These are phyloP conservation scores for Desmodesmus armatus DNA, from an alignment of 139 green algal genomes.

Conservation along the genomic window DNA sequence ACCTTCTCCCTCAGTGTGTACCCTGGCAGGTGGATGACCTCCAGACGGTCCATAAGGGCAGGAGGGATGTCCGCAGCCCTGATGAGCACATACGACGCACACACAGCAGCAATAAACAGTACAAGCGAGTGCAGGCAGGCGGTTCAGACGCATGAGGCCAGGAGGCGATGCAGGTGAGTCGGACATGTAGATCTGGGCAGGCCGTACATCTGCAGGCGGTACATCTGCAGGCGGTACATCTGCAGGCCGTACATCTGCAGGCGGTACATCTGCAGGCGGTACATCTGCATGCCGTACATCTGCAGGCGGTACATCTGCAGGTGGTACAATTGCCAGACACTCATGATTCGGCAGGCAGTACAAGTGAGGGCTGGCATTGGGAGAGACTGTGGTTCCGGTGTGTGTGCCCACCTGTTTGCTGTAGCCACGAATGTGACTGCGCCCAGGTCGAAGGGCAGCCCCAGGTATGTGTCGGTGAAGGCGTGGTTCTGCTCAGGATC, in stretches of 20 bases:
- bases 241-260: too few species aligned
- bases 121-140: too few species aligned
- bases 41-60: slow-evolving; percentile 95
- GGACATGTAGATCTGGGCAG: too few species aligned
- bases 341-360: background rate
- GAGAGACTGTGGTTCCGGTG: too few species aligned
- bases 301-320: too few species aligned
- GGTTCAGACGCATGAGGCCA: too few species aligned
- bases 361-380: background rate
- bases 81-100: too few species aligned
- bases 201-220: too few species aligned
- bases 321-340: background rate
- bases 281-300: too few species aligned
- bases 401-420: slow-evolving; percentile 87
- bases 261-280: too few species aligned
- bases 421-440: slow-evolving; percentile 96
- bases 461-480: slow-evolving; percentile 97
- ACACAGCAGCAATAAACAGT: background rate
- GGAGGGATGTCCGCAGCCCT: slow-evolving; percentile 86
- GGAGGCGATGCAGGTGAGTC: too few species aligned
- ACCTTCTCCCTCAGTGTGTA: slow-evolving; percentile 95
- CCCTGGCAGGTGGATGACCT: slow-evolving; percentile 78
- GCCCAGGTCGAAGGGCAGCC: slow-evolving; percentile 93
- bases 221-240: too few species aligned
- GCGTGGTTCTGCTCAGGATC: slow-evolving; percentile 95